Base-by-base conservation (phyloP, 2,329 filamentous ascomycete genomes). In the Escovopsis weberi region DNA sequence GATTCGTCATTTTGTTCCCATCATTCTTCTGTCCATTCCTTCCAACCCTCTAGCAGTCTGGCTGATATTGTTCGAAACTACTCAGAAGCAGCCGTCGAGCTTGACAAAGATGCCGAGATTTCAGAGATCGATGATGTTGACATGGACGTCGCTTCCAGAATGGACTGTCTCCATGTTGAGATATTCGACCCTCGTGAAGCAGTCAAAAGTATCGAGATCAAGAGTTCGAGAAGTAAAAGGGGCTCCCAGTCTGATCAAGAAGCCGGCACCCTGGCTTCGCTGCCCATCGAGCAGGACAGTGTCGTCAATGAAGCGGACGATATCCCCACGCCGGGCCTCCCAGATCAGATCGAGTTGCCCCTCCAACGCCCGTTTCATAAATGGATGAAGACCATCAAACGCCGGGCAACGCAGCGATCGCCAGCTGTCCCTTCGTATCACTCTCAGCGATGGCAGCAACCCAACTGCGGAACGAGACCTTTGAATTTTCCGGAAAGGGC, bases 361-460 rank as follows among this genome's bases (percentile, higher is more conserved):
- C 6, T 46, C 35, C 41, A 49, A 12, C 45, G 53, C 7, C 76
- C 79, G 2, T 86, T 89, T 52, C 71, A 75, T 38, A 80, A 74
- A 56, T 89, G 84, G 82, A 75, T 88, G 61, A 80, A 68, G 48
- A 81, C 73, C 4, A 62, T 89, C 18, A 75, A 81, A 46, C 74
- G 70, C 47, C 74, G 74, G 52, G 74, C 68, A 45, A 57, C 54
- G 38, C 65, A 66, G 42, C 66, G 62, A 37, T 47, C 48, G 11
- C 40, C 43, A 6, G 10, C 43, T 26, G 46, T 44, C 38, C 43
- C 19, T 15, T 30, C 30, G 18, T 30, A 37, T 12, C 7, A 10
- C 7, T 26, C 38, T 34, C 28, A 30, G 10, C 40, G 30, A 26
- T 26, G 28, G 30, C 15, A 19, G 12, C 15, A 19, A n/a, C 19